These are phyloP conservation scores for Spathaspora sp. DNA, from an alignment of 1,139 yeast genomes.

Conservation along the genomic window DNA sequence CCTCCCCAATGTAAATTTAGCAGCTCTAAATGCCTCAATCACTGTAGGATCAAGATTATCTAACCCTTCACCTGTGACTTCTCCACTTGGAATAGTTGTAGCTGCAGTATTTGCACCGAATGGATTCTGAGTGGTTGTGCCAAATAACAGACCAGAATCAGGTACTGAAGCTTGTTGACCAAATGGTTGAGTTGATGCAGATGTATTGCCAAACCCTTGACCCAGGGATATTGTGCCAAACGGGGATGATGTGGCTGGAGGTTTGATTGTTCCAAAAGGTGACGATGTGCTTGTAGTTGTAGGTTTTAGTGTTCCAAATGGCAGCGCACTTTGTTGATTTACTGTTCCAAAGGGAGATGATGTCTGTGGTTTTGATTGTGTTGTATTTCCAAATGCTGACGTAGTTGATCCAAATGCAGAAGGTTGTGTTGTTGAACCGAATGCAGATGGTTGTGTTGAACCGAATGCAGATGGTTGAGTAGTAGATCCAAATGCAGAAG, in stretches of 20 bases:
- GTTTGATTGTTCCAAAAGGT: slow-evolving; percentile 8
- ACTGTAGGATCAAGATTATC: slow-evolving; percentile 44
- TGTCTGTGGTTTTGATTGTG: background rate
- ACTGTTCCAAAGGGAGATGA: slow-evolving; percentile 7
- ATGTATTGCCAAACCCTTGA: slow-evolving; percentile 9
- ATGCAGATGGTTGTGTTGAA: slow-evolving; percentile 9
- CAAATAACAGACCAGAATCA: background rate
- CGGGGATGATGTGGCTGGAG: slow-evolving; percentile 5
- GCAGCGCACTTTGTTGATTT: background rate
- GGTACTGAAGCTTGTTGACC: slow-evolving; percentile 6
- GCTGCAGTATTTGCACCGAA: slow-evolving; percentile 11
- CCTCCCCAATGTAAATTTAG: slow-evolving; percentile 56
- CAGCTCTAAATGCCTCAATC: slow-evolving; percentile 50
- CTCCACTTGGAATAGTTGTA: background rate
- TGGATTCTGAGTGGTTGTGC: slow-evolving; percentile 6
- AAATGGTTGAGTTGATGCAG: slow-evolving; percentile 12
- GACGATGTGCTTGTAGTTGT: slow-evolving; percentile 5
- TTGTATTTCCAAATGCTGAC: slow-evolving; percentile 10
- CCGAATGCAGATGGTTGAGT: slow-evolving; percentile 14
- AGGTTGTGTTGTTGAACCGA: slow-evolving; percentile 10
- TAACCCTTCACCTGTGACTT: slow-evolving; percentile 12
- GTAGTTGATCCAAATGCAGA: slow-evolving; percentile 14
- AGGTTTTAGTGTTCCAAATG: slow-evolving; percentile 7
- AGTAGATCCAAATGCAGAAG: slow-evolving; percentile 9
- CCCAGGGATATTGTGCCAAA: slow-evolving; percentile 7